Percentiles rank a stretch among this genome's conserved stretches.
Conservation (phyloP, 1,284 basidiomycete species). For the Cryptococcus jaspeensis region DNA sequence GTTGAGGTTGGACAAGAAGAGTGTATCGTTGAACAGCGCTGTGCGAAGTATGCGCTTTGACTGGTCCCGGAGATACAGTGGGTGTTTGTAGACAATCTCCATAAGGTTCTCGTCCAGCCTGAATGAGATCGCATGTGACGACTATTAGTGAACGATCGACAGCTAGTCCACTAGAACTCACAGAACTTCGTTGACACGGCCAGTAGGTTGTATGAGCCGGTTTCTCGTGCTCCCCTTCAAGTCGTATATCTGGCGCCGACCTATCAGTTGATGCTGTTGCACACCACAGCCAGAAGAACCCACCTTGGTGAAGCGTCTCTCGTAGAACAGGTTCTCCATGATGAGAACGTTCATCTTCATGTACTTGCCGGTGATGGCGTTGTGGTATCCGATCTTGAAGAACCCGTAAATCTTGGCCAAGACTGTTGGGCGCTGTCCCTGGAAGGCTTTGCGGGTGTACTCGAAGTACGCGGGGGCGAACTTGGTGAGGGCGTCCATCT, state of each 20-base stretch:
- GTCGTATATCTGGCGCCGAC: constrained; percentile 73
- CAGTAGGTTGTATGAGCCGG: constrained; percentile 85
- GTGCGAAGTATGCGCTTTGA: constrained; percentile 88
- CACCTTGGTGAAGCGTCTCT: constrained; percentile 82
- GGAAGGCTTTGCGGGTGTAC: constrained; percentile 76
- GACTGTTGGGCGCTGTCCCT: constrained; percentile 84
- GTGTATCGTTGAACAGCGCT: constrained; percentile 88
- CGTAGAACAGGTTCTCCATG: constrained; percentile 98
- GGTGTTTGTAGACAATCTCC: constrained; percentile 56
- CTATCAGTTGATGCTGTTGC: neutral
- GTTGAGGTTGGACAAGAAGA: constrained; percentile 89
- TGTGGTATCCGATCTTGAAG: constrained; percentile 91
- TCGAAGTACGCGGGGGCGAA: constrained; percentile 98
- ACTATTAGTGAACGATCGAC: neutral
- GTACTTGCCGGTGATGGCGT: constrained; percentile 70
- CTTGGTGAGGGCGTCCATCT: constrained; percentile 92
- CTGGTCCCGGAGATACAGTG: constrained; percentile 93
- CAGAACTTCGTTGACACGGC: constrained; percentile 87
- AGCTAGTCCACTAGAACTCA: constrained; percentile 15
- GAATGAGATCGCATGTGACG: constrained; percentile 51
- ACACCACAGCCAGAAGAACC: constrained; percentile 3
- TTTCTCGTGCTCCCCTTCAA: constrained; percentile 91
- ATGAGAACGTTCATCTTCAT: constrained; percentile 94
- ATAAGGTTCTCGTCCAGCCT: constrained; percentile 52
- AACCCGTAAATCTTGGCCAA: constrained; percentile 97